Evolutionary conservation across 371 early-diverging fungal species (phyloP), one percentile per base, ranked within the genome.

Genomic region (Massospora cicadina): DNA sequence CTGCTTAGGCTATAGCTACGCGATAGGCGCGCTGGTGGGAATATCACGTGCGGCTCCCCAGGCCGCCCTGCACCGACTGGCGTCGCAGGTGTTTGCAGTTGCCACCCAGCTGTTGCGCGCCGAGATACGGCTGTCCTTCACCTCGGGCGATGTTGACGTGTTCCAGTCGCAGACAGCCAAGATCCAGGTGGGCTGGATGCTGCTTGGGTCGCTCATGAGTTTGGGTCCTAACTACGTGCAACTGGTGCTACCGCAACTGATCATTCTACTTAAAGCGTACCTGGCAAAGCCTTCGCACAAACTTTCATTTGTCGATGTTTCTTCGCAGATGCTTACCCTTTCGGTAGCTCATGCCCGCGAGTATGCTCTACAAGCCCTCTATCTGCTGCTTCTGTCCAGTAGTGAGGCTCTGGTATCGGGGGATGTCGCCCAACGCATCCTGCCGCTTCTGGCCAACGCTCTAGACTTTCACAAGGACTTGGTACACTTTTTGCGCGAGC

Each of bases 171-270:
- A 63, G 7, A 33, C 24, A 27, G 23, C 63, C 24, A 43, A 88
- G 63, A 66, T 80, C 5, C 86, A 88, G 66, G 83, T 85, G 0
- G 90, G 85, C 0, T 93, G 93, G 91, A 82, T 76, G 3, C 72
- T 93, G 13, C 76, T 91, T 7, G 86, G 86, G 0, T 75, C 85
- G 0, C 71, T 93, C 25, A 88, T 90, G 87, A 76, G 83, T 29
- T 74, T 91, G 17, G 91, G 91, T 0, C 86, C 89, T 0, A 83
- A 85, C 62, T 81, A 89, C 65, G 90, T 89, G 54, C 79, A 80
- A 57, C 82, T 89, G 30, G 88, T 90, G 65, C 67, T 89, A 17
- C 84, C 90, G 0, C 91, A 91, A 66, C 68, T 90, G 1, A 67
- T 90, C 21, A 68, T 90, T 1, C 71, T 33, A 2, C 54, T 63